Percentiles rank a stretch among this genome's conserved stretches.
phyloP scores from a whole-genome alignment of 116 monocot species.

The Zostera marina region DNA sequence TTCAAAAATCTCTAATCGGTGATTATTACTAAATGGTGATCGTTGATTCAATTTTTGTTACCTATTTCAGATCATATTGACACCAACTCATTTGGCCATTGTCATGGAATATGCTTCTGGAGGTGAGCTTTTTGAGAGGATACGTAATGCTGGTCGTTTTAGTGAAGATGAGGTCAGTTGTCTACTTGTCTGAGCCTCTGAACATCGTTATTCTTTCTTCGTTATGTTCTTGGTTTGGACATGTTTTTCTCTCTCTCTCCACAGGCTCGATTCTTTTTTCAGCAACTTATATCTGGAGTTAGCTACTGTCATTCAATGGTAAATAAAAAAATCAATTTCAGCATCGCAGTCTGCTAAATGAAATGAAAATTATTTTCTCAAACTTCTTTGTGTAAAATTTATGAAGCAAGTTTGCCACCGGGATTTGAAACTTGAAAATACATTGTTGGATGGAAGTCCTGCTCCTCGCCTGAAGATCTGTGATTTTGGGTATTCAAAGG shows the following conservation, averaged over 20 bases:
- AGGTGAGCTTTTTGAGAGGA: constrained; percentile 87
- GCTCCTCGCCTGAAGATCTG: constrained; percentile 90
- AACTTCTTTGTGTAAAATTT: not conserved
- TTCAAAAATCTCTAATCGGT: not conserved
- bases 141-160: constrained; percentile 78
- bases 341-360: not conserved
- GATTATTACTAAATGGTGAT: not conserved
- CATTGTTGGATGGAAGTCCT: constrained; percentile 47
- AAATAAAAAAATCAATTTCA: constrained; percentile 8
- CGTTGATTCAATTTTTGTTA: no score
- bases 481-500: constrained; percentile 57
- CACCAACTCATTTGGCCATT: constrained; percentile 91
- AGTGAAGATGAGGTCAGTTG: constrained; percentile 78
- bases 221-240: no score
- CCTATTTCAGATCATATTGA: constrained; percentile 54
- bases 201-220: no score
- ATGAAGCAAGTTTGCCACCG: constrained; percentile 67
- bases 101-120: constrained; percentile 98
- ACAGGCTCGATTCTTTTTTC: constrained; percentile 90
- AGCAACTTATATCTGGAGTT: constrained; percentile 84
- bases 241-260: not conserved
- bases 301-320: constrained; percentile 93
- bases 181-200: not conserved
- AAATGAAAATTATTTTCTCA: not conserved
- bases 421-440: constrained; percentile 77